These are phyloP conservation scores for Metarhizium humberi DNA, from an alignment of 2,329 filamentous ascomycete species.

Conservation along the genomic window DNA sequence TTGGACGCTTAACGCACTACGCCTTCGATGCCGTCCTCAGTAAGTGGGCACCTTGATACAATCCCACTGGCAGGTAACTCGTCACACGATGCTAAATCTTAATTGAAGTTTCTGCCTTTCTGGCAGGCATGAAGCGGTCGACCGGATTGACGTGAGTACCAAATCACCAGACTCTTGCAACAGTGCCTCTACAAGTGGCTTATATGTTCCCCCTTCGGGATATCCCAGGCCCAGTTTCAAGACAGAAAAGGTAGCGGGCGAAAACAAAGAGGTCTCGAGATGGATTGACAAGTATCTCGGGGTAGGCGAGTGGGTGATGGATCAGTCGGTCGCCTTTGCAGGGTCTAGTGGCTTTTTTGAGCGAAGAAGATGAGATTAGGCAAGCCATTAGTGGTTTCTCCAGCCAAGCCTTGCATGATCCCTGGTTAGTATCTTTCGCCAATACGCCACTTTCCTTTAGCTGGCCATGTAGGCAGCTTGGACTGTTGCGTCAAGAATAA, in stretches of 20 bases:
- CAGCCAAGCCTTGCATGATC: background rate
- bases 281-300: constrained; percentile 94
- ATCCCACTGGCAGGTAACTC: background rate
- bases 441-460: background rate
- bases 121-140: constrained; percentile 94
- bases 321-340: constrained; percentile 88
- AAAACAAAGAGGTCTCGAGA: constrained; percentile 72
- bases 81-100: background rate
- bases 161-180: background rate
- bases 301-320: constrained; percentile 96
- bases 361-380: constrained; percentile 60
- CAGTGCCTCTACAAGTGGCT: constrained; percentile 6
- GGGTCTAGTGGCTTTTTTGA: constrained; percentile 86
- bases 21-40: constrained; percentile 90
- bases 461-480: background rate
- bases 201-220: constrained; percentile 20
- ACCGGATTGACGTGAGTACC: constrained; percentile 89
- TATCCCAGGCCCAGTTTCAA: constrained; percentile 66
- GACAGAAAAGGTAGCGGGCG: constrained; percentile 68
- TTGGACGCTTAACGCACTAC: constrained; percentile 89
- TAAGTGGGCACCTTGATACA: constrained; percentile 35
- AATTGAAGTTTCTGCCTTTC: constrained; percentile 75
- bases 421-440: background rate
- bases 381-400: background rate
- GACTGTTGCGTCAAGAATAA: background rate